phyloP scores from a whole-genome alignment of 257 asterid species.

The Parsonsia alboflavescens region DNA sequence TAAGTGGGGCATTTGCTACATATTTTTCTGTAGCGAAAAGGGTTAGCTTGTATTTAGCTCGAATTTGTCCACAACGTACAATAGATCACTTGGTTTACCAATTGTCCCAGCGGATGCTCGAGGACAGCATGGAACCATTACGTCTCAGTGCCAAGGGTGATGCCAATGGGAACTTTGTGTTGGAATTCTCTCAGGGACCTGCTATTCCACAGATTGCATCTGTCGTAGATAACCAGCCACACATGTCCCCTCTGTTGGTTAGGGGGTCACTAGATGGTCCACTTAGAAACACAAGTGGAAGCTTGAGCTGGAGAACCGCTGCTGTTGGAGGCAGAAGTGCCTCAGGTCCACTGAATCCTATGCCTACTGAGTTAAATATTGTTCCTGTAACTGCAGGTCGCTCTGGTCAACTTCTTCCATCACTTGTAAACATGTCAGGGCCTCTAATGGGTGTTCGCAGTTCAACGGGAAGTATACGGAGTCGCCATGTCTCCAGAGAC shows the following conservation, averaged over 20 bases:
- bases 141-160: constrained; percentile 70
- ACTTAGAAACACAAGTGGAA: constrained; percentile 88
- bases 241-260: constrained; percentile 96
- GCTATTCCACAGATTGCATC: constrained; percentile 74
- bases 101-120: constrained; percentile 97
- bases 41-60: constrained; percentile 91
- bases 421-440: constrained; percentile 96
- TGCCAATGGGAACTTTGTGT: constrained; percentile 53
- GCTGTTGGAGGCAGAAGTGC: constrained; percentile 97
- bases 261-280: constrained; percentile 99
- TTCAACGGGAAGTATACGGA: constrained; percentile 93
- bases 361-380: constrained; percentile 86
- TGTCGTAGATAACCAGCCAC: constrained; percentile 82
- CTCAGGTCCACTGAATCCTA: constrained; percentile 91
- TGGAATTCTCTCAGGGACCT: constrained; percentile 94
- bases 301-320: constrained; percentile 98
- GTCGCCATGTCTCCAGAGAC: constrained; percentile 97
- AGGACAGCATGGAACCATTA: constrained; percentile 77
- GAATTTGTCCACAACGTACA: constrained; percentile 97
- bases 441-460: constrained; percentile 96
- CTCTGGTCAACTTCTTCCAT: constrained; percentile 94
- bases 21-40: constrained; percentile 97
- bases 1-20: constrained; percentile 99
- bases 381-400: constrained; percentile 88
- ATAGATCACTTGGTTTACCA: constrained; percentile 99